Conservation (phyloP, 2,329 filamentous ascomycete species). For the Dactylellina sp. region DNA sequence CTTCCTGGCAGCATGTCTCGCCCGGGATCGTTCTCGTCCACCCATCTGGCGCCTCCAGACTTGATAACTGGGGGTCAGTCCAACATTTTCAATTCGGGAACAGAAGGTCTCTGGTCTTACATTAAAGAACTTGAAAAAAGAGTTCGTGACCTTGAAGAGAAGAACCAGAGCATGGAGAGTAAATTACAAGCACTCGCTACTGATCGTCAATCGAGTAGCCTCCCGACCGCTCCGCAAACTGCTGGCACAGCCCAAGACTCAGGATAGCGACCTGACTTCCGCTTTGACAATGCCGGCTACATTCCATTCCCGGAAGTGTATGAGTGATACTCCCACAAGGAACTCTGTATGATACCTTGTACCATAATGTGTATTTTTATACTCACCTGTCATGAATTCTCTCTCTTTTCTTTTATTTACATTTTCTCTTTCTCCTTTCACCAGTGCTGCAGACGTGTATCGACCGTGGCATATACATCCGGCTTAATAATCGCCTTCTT, state of each 20-base stretch:
- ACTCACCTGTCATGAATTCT: constrained; percentile 44
- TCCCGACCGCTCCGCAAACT: constrained; percentile 21
- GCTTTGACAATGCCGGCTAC: not conserved
- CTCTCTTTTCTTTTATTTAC: constrained; percentile 10
- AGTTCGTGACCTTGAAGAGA: constrained; percentile 67
- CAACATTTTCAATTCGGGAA: constrained; percentile 74
- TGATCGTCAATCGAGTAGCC: constrained; percentile 28
- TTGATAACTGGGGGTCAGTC: constrained; percentile 59
- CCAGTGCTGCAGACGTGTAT: not conserved
- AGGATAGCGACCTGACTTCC: constrained; percentile 24
- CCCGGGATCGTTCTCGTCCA: constrained; percentile 46
- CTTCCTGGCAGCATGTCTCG: constrained; percentile 44
- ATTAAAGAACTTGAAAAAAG: constrained; percentile 76
- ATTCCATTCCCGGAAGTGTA: constrained; percentile 6
- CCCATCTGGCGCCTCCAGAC: constrained; percentile 50
- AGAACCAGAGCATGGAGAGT: constrained; percentile 65
- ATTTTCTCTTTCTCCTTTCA: constrained; percentile 18
- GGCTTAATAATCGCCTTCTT: constrained; percentile 5
- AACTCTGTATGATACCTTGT: constrained; percentile 58
- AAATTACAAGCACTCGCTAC: constrained; percentile 23
- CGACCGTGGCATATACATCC: not conserved
- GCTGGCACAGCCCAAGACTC: constrained; percentile 30
- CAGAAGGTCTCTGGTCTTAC: constrained; percentile 77
- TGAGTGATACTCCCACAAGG: constrained; percentile 34
- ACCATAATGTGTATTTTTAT: constrained; percentile 57